phyloP scores from a whole-genome alignment of 228 moss, liverwort and hornwort species.

The Sphagnum fallax region DNA sequence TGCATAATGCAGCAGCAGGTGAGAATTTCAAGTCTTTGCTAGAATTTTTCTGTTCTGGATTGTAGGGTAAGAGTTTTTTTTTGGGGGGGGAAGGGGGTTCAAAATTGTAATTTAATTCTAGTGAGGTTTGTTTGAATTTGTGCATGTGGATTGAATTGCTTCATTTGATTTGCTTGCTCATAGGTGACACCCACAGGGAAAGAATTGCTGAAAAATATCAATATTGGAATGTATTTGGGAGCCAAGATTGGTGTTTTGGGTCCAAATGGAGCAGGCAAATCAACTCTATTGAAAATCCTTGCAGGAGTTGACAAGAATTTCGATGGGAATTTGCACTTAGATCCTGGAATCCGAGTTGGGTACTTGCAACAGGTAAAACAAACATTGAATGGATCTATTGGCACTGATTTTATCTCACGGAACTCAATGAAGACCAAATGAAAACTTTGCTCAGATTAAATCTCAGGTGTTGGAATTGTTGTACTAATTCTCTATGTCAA shows the following conservation, averaged over 20 bases:
- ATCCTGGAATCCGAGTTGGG: slow-evolving; percentile 81
- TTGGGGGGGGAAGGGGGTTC: too few species aligned
- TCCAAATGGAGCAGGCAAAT: slow-evolving; percentile 88
- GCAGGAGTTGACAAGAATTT: slow-evolving; percentile 83
- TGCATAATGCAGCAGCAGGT: not conserved
- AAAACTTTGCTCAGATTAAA: too few species aligned
- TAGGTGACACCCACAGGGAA: slow-evolving; percentile 86
- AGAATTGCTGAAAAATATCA: slow-evolving; percentile 85
- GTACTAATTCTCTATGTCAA: too few species aligned
- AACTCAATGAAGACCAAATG: too few species aligned
- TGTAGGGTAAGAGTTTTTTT: too few species aligned
- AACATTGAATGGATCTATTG: too few species aligned
- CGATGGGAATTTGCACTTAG: slow-evolving; percentile 73
- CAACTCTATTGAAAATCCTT: slow-evolving; percentile 86
- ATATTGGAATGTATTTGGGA: slow-evolving; percentile 94
- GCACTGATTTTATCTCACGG: too few species aligned
- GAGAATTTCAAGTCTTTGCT: not conserved
- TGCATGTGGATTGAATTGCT: too few species aligned
- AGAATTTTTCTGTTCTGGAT: not conserved
- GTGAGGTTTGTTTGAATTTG: too few species aligned
- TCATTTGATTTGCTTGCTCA: too few species aligned
- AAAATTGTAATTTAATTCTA: too few species aligned
- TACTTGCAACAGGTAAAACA: slow-evolving; percentile 74
- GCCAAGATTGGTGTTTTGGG: slow-evolving; percentile 95
- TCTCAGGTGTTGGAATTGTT: too few species aligned